Conservation (phyloP, 2,329 filamentous ascomycete genomes). For the Periconia sp. region DNA sequence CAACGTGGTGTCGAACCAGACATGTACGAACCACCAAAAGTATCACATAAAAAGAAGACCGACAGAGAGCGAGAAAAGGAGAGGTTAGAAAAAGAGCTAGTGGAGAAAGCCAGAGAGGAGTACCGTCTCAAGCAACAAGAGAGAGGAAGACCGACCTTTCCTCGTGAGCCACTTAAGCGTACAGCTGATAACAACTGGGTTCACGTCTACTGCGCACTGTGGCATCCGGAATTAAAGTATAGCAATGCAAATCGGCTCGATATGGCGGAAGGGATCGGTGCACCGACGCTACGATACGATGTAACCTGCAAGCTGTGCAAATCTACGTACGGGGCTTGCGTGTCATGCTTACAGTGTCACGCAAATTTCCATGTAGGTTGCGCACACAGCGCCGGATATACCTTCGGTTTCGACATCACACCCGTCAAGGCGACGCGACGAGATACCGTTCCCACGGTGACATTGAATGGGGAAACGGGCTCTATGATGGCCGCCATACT, state of each 20-base stretch:
- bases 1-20: slow-evolving; percentile 80
- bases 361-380: slow-evolving; percentile 82
- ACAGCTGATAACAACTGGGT: slow-evolving; percentile 99
- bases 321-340: slow-evolving; percentile 72
- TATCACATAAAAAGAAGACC: slow-evolving; percentile 82
- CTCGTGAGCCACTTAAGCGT: slow-evolving; percentile 87
- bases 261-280: slow-evolving; percentile 79
- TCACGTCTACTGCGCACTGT: slow-evolving; percentile 89
- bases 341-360: slow-evolving; percentile 77
- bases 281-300: slow-evolving; percentile 76
- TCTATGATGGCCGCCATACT: slow-evolving; percentile 83
- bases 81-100: slow-evolving; percentile 79
- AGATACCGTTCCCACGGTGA: slow-evolving; percentile 78
- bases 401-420: slow-evolving; percentile 85
- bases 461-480: slow-evolving; percentile 77
- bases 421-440: slow-evolving; percentile 87
- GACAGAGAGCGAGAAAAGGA: slow-evolving; percentile 92
- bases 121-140: slow-evolving; percentile 83
- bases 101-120: slow-evolving; percentile 75
- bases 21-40: slow-evolving; percentile 79
- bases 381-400: slow-evolving; percentile 79
- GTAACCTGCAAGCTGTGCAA: slow-evolving; percentile 85
- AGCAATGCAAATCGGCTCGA: slow-evolving; percentile 80
- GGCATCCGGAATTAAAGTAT: slow-evolving; percentile 91
- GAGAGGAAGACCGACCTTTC: slow-evolving; percentile 77